phyloP scores from a whole-genome alignment of 208 protist species.

The Leptomonas pyrrhocoris region DNA sequence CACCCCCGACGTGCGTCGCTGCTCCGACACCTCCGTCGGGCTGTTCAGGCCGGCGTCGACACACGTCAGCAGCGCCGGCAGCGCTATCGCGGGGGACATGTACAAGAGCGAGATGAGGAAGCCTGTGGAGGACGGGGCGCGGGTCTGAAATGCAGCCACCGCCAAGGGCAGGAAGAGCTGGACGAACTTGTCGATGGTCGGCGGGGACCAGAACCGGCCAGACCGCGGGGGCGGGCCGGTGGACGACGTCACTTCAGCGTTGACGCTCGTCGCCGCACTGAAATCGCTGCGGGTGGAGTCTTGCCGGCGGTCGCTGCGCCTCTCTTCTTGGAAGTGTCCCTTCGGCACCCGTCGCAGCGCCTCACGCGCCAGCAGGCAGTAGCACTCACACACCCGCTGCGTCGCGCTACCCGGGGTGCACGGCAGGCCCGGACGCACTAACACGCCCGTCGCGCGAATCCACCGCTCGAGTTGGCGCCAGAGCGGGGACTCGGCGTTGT shows the following conservation, averaged over 20 bases:
- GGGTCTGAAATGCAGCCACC: conserved; percentile 44
- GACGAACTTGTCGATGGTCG: conserved; percentile 55
- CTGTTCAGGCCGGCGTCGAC: conserved; percentile 35
- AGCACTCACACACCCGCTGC: conserved; percentile 45
- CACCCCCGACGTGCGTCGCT: conserved; percentile 30
- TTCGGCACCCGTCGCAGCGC: conserved; percentile 21
- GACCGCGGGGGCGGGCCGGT: background rate
- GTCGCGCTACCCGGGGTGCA: conserved; percentile 21
- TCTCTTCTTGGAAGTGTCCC: background rate
- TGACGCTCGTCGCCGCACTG: background rate
- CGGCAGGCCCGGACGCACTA: conserved; percentile 57
- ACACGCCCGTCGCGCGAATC: conserved; percentile 70
- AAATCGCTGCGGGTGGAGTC: background rate
- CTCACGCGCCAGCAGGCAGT: conserved; percentile 38
- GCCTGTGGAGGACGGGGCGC: conserved; percentile 15
- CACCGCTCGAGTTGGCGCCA: conserved; percentile 85
- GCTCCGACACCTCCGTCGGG: conserved; percentile 37
- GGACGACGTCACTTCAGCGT: background rate
- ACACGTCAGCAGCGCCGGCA: conserved; percentile 39
- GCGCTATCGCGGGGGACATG: conserved; percentile 43
- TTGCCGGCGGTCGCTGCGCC: background rate
- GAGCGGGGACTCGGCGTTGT: conserved; percentile 43
- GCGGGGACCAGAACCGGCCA: conserved; percentile 41
- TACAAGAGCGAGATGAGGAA: conserved; percentile 41
- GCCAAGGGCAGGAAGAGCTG: conserved; percentile 48